Evolutionary conservation across 805 yeast species (phyloP).

Genomic region (Teunomyces cretensis): DNA sequence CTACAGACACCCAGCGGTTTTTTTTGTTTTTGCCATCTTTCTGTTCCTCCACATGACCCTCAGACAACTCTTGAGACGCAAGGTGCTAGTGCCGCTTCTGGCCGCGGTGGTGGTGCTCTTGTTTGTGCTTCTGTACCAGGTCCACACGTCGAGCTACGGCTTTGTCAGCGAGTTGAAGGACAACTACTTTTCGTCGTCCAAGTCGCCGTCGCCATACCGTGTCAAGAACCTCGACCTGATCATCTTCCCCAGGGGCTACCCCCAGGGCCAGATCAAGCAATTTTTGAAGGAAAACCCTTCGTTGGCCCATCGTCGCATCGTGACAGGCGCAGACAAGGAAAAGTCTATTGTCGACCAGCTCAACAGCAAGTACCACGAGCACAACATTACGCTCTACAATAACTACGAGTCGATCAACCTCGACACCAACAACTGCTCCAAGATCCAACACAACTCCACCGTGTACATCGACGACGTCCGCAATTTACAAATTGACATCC

Average conservation of each 20-base stretch:
- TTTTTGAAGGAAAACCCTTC: neutral
- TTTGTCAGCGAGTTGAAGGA: too few relatives aligned
- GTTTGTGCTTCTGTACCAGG: too few relatives aligned
- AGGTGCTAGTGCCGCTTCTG: too few relatives aligned
- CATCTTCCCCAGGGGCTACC: slow-evolving; percentile 2
- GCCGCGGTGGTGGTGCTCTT: too few relatives aligned
- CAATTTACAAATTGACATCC: slow-evolving; percentile 3
- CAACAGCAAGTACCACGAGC: neutral
- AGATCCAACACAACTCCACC: neutral
- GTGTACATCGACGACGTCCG: neutral
- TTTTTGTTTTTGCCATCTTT: too few relatives aligned
- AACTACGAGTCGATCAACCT: neutral
- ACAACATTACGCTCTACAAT: neutral
- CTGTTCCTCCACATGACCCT: too few relatives aligned
- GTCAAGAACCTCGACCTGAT: neutral
- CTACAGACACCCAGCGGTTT: too few relatives aligned
- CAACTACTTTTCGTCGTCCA: neutral
- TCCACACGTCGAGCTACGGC: too few relatives aligned
- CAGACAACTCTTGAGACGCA: too few relatives aligned
- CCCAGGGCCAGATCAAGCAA: neutral
- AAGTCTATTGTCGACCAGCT: neutral
- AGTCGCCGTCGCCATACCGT: neutral
- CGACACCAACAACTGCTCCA: neutral
- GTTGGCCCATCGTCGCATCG: neutral
- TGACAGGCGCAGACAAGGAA: neutral